Evolutionary conservation across 2,329 filamentous ascomycete species (phyloP).

Genomic region (Thermoascus crustaceus): DNA sequence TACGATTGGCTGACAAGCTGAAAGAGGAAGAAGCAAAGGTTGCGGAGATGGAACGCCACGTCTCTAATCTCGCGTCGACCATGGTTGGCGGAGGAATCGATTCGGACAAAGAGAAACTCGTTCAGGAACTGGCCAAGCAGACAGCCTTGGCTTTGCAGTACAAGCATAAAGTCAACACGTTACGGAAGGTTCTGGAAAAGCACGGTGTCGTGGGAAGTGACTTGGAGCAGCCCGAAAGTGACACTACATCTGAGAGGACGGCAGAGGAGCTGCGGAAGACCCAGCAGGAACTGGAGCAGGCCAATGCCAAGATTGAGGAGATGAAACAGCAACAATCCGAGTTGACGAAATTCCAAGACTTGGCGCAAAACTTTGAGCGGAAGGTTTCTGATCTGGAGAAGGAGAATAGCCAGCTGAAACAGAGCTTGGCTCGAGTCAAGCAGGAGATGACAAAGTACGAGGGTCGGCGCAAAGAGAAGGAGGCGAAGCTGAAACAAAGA

Average conservation of each 20-base stretch:
- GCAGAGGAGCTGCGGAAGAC: constrained; percentile 22
- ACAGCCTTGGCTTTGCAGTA: constrained; percentile 38
- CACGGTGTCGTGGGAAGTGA: constrained; percentile 31
- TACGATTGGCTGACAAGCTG: constrained; percentile 45
- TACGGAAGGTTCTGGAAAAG: constrained; percentile 30
- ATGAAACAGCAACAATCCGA: constrained; percentile 25
- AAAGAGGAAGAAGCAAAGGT: constrained; percentile 42
- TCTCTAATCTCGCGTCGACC: constrained; percentile 34
- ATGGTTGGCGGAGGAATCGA: constrained; percentile 26
- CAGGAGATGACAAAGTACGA: constrained; percentile 36
- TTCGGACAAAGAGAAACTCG: constrained; percentile 31
- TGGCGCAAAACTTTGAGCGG: constrained; percentile 32
- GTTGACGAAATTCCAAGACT: constrained; percentile 24
- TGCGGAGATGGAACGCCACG: constrained; percentile 36
- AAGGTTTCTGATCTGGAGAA: constrained; percentile 33
- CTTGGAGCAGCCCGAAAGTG: constrained; percentile 15
- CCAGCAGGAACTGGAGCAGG: constrained; percentile 27
- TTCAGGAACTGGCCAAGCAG: constrained; percentile 36
- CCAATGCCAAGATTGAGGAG: constrained; percentile 28
- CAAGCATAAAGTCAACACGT: constrained; percentile 33
- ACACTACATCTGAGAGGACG: constrained; percentile 11
- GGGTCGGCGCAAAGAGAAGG: constrained; percentile 34
- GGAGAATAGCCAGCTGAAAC: constrained; percentile 35
- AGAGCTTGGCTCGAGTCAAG: constrained; percentile 33
- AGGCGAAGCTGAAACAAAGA: constrained; percentile 33